phyloP scores from a whole-genome alignment of 1,284 basidiomycete genomes.

The Fomitopsis betulina region DNA sequence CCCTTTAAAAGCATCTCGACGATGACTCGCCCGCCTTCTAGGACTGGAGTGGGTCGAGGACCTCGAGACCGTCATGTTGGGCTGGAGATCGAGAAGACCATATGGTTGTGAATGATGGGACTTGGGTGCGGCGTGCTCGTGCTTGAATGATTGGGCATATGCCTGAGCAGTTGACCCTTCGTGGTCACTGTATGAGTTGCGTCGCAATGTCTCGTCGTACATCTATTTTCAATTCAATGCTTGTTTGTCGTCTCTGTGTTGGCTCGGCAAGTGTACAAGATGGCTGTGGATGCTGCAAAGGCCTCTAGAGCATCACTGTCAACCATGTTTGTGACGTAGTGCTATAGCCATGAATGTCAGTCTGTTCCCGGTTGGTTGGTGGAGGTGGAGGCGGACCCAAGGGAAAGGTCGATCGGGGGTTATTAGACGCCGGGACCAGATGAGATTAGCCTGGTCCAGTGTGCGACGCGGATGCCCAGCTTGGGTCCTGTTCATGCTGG shows the following conservation, averaged over 20 bases:
- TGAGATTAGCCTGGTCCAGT: constrained; percentile 5
- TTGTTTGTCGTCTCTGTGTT: too few relatives aligned
- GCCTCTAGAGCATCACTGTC: too few relatives aligned
- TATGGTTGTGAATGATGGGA: constrained; percentile 53
- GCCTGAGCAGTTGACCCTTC: constrained; percentile 50
- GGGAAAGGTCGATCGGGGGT: too few relatives aligned
- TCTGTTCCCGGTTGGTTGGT: too few relatives aligned
- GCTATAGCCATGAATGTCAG: too few relatives aligned
- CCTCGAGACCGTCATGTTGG: constrained; percentile 76
- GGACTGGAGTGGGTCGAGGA: constrained; percentile 77
- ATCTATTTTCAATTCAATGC: constrained; percentile 20
- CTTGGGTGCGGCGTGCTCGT: constrained; percentile 79
- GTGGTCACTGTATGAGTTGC: constrained; percentile 59
- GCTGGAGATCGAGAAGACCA: constrained; percentile 61
- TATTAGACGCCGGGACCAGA: neutral
- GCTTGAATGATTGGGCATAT: constrained; percentile 27
- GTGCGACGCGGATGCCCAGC: neutral
- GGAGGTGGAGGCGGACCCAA: too few relatives aligned
- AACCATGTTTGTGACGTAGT: too few relatives aligned
- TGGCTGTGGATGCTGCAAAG: too few relatives aligned
- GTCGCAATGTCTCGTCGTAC: constrained; percentile 89
- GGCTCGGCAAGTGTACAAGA: too few relatives aligned
- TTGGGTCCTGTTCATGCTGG: neutral
- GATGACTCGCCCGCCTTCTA: constrained; percentile 67
- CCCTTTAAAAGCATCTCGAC: constrained; percentile 82